Conservation (phyloP, 129 eudicot species). For the Heracleum sosnowskyi region DNA sequence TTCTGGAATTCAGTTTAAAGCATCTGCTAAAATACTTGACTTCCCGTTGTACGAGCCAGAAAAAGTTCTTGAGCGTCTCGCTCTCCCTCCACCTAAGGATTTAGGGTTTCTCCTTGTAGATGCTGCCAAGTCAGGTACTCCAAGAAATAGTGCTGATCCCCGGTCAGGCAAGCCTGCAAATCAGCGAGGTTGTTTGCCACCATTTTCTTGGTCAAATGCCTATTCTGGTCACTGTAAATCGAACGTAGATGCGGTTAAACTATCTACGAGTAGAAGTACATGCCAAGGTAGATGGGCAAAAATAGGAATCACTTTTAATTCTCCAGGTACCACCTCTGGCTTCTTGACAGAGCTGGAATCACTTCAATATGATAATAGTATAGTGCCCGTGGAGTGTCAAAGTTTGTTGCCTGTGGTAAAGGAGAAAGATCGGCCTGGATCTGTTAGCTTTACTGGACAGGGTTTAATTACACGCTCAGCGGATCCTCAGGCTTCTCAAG, state of each 20-base stretch:
- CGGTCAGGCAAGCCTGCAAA: conserved; percentile 35
- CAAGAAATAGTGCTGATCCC: conserved; percentile 44
- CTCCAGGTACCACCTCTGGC: conserved; percentile 37
- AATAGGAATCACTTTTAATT: conserved; percentile 35
- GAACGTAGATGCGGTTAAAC: conserved; percentile 54
- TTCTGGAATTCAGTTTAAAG: conserved; percentile 24
- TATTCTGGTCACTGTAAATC: conserved; percentile 64
- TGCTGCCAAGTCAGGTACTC: conserved; percentile 50
- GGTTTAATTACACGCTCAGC: conserved; percentile 22
- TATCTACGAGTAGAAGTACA: conserved; percentile 41
- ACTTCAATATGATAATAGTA: conserved; percentile 47
- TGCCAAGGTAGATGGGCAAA: conserved; percentile 94
- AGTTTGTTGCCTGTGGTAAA: conserved; percentile 22
- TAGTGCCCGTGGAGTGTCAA: conserved; percentile 51
- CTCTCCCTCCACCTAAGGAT: conserved; percentile 82
- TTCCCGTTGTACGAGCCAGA: conserved; percentile 48
- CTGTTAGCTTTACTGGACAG: conserved; percentile 24
- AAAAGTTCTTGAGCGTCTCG: conserved; percentile 55
- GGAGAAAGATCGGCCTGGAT: conserved; percentile 22
- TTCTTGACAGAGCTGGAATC: conserved; percentile 47
- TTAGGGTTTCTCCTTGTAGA: conserved; percentile 76
- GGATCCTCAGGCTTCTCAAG: conserved; percentile 40
- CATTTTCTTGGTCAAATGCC: conserved; percentile 86
- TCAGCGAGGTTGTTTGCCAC: conserved; percentile 67
- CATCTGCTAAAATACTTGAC: conserved; percentile 25